Base-by-base conservation (phyloP, 352 stramenopile genomes). In the Phytophthora megakarya region DNA sequence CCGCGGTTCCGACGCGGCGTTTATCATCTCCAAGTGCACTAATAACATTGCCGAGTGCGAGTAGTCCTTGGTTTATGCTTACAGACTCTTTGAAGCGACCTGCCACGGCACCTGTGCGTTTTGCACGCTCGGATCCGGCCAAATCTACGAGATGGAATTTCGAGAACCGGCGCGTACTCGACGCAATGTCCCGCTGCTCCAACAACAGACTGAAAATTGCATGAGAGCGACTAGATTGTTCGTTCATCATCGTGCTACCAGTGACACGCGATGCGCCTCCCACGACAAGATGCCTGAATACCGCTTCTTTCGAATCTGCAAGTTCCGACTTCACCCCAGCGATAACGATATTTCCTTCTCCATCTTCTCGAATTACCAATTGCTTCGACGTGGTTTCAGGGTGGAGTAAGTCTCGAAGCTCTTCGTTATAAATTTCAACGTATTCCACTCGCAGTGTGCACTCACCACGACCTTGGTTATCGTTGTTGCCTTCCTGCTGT, bases 391-490 rank as follows among this genome's bases (percentile, higher is more conserved):
- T 69, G 0, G 81, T 95, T 48, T 95, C 84, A 0, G 82, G 78
- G 30, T 92, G 90, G 7, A 99, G 80, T 26, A 99, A 75, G 67
- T 99, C 97, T 4, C 92, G 84, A 10, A 99, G 81, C 53, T 98
- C 92, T 86, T 99, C 97, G 57, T 99, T 99, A 81, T 99, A 99
- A 55, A 99, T 97, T 85, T 99, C 97, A 43, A 99, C 82, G 70
- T 98, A 99, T 22, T 97, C 97, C 33, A 98, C 89, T 15, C 90
- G 80, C 13, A 99, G 72, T n/a, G 82, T 84, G 57, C 95, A 95
- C 49, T 98, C 88, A 22, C 43, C 54, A 40, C 45, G 49, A 23
- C 46, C 30, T 23, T 75, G 67, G 38, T 73, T 73, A 39, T 80
- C 67, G 9, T 33, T 57, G 26, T 77, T 26, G 33, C 83, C 70